Percentiles rank a stretch among this genome's conserved stretches.
These are phyloP conservation scores for Solanum bulbocastanum DNA, from an alignment of 257 asterid species.

Conservation along the genomic window DNA sequence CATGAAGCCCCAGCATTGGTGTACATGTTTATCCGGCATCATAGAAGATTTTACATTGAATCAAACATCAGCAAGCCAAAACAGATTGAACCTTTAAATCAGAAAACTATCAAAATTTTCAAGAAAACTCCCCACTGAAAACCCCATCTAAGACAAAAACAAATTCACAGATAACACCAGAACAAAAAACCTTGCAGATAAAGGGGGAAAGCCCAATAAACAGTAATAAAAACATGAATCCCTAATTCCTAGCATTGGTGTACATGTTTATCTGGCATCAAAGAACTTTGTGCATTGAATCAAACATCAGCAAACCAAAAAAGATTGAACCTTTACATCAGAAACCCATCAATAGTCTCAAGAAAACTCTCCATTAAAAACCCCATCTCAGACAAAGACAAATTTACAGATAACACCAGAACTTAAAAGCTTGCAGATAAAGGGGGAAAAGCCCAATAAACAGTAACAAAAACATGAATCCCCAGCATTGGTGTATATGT, in stretches of 20 bases:
- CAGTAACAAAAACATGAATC: background rate
- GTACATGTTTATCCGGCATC: background rate
- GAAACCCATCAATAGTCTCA: background rate
- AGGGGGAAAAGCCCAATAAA: background rate
- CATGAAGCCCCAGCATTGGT: background rate
- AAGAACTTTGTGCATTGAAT: background rate
- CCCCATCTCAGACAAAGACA: background rate
- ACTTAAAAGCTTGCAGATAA: background rate
- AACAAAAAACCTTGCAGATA: background rate
- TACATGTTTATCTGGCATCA: background rate
- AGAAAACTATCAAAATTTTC: background rate
- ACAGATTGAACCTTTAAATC: background rate
- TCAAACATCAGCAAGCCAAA: background rate
- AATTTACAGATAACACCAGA: background rate
- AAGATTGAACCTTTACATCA: background rate
- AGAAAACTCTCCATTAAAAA: background rate
- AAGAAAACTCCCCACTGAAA: background rate
- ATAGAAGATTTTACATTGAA: background rate
- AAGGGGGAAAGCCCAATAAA: background rate
- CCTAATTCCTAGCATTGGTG: background rate
- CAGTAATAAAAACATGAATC: background rate
- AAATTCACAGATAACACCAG: background rate
- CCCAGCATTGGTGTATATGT: background rate
- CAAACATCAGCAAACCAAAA: background rate
- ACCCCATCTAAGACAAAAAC: background rate